phyloP scores from a whole-genome alignment of 352 stramenopile species.

The Phytophthora melonis region DNA sequence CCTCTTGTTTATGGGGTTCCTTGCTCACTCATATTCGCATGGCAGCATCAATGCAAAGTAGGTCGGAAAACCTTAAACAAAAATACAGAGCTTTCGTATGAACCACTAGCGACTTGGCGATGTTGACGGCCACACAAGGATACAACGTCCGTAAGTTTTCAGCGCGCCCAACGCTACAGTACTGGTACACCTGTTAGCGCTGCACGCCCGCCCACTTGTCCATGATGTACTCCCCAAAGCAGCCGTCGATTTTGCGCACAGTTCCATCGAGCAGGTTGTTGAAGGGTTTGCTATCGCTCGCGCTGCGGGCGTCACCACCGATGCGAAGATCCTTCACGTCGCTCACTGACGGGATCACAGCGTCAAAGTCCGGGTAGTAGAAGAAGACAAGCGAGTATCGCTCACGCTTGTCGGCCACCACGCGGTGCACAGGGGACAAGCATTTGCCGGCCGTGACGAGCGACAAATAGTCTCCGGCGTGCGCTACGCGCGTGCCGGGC shows the following conservation, averaged over 20 bases:
- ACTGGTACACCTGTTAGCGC: conserved; percentile 38
- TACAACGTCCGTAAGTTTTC: no score
- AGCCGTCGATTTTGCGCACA: conserved; percentile 58
- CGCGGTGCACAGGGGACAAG: conserved; percentile 78
- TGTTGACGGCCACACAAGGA: no score
- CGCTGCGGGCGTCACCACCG: conserved; percentile 48
- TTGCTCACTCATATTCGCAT: no score
- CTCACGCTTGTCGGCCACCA: conserved; percentile 75
- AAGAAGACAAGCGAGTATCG: conserved; percentile 89
- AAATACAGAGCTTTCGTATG: no score
- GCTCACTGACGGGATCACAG: conserved; percentile 60
- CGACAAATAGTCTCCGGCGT: conserved; percentile 85
- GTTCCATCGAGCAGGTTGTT: conserved; percentile 83
- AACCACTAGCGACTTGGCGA: no score
- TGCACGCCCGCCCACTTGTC: conserved; percentile 84
- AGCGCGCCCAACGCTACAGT: no score
- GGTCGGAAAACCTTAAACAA: no score
- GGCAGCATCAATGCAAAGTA: no score
- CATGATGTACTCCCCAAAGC: conserved; percentile 87
- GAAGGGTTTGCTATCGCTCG: conserved; percentile 46
- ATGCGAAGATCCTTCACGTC: conserved; percentile 45
- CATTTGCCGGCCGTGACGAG: conserved; percentile 73
- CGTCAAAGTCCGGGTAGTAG: conserved; percentile 87
- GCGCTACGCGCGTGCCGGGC: conserved; percentile 75
- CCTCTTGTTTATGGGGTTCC: no score